Percentiles rank a stretch among this genome's conserved stretches.
phyloP scores from a whole-genome alignment of 1,139 yeast genomes.

The Taphrina betulina region DNA sequence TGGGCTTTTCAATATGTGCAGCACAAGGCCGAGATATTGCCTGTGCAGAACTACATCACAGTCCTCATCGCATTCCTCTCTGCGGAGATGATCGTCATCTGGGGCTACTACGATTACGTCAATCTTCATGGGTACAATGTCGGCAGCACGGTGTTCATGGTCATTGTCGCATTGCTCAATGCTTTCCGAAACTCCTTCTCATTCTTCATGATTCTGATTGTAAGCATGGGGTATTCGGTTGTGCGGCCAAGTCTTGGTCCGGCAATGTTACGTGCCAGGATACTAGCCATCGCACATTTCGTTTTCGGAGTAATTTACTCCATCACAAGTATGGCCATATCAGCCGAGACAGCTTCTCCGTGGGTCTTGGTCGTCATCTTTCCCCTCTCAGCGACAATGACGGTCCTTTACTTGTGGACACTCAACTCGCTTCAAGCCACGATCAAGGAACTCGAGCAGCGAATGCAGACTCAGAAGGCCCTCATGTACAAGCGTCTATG shows the following conservation, averaged over 20 bases:
- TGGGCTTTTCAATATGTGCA: slow-evolving; percentile 85
- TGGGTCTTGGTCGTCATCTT: slow-evolving; percentile 49
- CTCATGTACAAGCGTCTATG: slow-evolving; percentile 79
- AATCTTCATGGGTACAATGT: slow-evolving; percentile 59
- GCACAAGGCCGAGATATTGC: slow-evolving; percentile 82
- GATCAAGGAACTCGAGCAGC: slow-evolving; percentile 65
- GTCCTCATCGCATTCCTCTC: slow-evolving; percentile 30
- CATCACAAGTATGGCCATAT: slow-evolving; percentile 62
- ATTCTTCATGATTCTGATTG: slow-evolving; percentile 78
- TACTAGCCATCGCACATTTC: slow-evolving; percentile 73
- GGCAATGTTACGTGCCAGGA: slow-evolving; percentile 74
- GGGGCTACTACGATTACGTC: slow-evolving; percentile 67
- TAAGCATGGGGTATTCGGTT: slow-evolving; percentile 90
- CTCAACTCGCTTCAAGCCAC: slow-evolving; percentile 73
- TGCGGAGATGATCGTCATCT: slow-evolving; percentile 30
- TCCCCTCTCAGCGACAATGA: slow-evolving; percentile 70
- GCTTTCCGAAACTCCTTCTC: slow-evolving; percentile 83
- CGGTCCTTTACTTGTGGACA: slow-evolving; percentile 71
- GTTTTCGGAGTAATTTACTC: slow-evolving; percentile 65
- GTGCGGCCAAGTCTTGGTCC: slow-evolving; percentile 77
- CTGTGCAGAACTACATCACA: slow-evolving; percentile 78
- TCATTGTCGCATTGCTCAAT: slow-evolving; percentile 72
- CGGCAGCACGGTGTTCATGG: slow-evolving; percentile 72
- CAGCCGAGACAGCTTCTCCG: slow-evolving; percentile 49
- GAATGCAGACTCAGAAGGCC: slow-evolving; percentile 88